A percentile compares a stretch with the other conserved stretches of the same genome.
These are phyloP conservation scores for Scedosporium dehoogii DNA, from an alignment of 2,329 filamentous ascomycete species.

Conservation along the genomic window DNA sequence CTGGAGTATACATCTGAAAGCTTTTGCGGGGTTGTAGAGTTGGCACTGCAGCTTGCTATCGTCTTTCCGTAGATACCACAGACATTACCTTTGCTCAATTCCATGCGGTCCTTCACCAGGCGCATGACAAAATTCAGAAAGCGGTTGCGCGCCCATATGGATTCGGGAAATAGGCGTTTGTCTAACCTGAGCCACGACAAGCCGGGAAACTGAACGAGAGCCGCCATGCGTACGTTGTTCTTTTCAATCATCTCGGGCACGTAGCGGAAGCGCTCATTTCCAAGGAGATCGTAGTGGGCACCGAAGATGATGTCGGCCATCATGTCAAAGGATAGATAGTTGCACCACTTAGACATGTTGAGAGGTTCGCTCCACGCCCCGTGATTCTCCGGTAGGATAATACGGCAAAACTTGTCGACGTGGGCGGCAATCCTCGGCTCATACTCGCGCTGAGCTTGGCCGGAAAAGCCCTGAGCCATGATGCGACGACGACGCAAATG, in stretches of 20 bases:
- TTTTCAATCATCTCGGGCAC: constrained; percentile 11
- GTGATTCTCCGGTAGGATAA: too few species aligned
- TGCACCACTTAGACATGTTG: constrained; percentile 9
- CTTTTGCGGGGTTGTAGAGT: too few species aligned
- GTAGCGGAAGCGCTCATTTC: constrained; percentile 10
- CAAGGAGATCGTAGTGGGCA: constrained; percentile 11
- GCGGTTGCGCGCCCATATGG: constrained; percentile 4
- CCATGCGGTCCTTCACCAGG: background rate
- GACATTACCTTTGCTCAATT: background rate
- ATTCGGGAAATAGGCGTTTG: constrained; percentile 9
- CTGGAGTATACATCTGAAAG: too few species aligned
- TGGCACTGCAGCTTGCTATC: too few species aligned
- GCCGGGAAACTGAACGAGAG: constrained; percentile 9
- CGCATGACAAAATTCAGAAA: constrained; percentile 10
- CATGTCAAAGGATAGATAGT: constrained; percentile 15
- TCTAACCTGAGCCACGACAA: constrained; percentile 7
- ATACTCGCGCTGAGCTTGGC: constrained; percentile 12
- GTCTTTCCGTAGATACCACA: background rate
- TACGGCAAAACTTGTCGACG: too few species aligned
- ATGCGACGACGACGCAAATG: constrained; percentile 11
- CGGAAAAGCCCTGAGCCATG: constrained; percentile 16
- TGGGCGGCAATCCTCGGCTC: constrained; percentile 8
- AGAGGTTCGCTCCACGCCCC: background rate
- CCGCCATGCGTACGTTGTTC: constrained; percentile 14
- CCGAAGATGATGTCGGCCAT: constrained; percentile 15